Conservation (phyloP, 768 basidiomycete genomes). For the Mycena rebaudengoi region DNA sequence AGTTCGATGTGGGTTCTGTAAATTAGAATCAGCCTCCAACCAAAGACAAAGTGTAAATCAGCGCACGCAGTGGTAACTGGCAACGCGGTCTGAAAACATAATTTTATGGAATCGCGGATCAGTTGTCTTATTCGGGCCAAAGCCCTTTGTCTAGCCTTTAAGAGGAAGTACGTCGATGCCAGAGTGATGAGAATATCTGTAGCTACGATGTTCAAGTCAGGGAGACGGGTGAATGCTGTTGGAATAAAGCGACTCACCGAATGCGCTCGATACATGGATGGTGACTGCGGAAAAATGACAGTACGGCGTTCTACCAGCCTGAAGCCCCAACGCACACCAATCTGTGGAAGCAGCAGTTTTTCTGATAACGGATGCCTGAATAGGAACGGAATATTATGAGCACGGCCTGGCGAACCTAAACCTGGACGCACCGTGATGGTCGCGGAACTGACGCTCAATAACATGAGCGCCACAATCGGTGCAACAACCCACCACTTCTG, state of each 20-base stretch:
- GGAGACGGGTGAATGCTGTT: too few relatives aligned
- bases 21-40: too few relatives aligned
- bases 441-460: conserved; percentile 2
- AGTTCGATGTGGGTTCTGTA: background rate
- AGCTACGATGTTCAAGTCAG: too few relatives aligned
- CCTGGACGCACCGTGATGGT: conserved; percentile 12
- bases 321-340: background rate
- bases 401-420: background rate
- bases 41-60: too few relatives aligned
- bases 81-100: too few relatives aligned
- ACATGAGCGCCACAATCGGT: conserved; percentile 3
- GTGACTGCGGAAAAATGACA: conserved; percentile 1
- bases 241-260: too few relatives aligned
- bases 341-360: background rate
- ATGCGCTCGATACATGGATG: background rate
- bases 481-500: background rate
- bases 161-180: background rate
- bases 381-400: background rate
- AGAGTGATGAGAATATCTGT: conserved; percentile 13
- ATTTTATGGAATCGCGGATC: too few relatives aligned
- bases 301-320: background rate
- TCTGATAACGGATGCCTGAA: conserved; percentile 1
- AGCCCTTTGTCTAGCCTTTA: background rate
- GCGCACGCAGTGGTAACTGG: too few relatives aligned
- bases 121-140: background rate